A percentile compares a stretch with the other conserved stretches of the same genome.
phyloP scores from a whole-genome alignment of 768 basidiomycete genomes.

The Clitopilus passeckerianus region DNA sequence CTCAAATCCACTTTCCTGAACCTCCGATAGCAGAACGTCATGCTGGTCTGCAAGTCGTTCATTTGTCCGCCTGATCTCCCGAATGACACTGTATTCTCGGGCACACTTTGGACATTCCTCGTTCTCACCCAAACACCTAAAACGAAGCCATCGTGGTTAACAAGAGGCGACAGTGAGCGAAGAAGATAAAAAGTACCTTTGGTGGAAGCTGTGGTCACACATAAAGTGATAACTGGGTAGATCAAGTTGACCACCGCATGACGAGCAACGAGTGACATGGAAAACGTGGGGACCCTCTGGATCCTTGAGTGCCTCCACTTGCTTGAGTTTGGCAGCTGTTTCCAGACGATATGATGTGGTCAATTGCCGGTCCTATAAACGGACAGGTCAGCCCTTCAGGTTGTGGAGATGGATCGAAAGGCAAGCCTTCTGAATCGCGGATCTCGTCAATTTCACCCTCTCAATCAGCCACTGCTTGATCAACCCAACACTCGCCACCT shows the following conservation, averaged over 20 bases:
- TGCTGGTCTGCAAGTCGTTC: constrained; percentile 80
- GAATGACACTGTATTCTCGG: constrained; percentile 80
- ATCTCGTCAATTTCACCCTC: constrained; percentile 67
- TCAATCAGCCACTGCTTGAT: constrained; percentile 88
- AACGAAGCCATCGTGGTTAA: not conserved
- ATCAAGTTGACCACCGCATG: constrained; percentile 86
- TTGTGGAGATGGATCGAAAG: not conserved
- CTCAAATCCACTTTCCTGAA: constrained; percentile 67
- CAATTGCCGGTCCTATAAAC: constrained; percentile 72
- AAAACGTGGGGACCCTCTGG: constrained; percentile 79
- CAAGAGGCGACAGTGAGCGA: not conserved
- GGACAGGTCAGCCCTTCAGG: constrained; percentile 1
- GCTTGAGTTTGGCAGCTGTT: constrained; percentile 72
- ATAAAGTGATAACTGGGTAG: constrained; percentile 95
- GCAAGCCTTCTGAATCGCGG: constrained; percentile 78
- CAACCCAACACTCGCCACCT: constrained; percentile 85
- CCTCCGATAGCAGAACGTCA: constrained; percentile 73
- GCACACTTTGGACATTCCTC: constrained; percentile 92
- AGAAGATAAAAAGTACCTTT: constrained; percentile 53
- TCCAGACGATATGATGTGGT: constrained; percentile 88
- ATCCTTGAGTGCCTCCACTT: constrained; percentile 78
- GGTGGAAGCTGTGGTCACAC: constrained; percentile 97
- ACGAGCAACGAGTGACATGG: constrained; percentile 90
- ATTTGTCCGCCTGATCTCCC: constrained; percentile 86
- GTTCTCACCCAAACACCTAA: constrained; percentile 83